Conservation (phyloP, 148 eudicot genomes). For the Vaccinium vitisidaea region DNA sequence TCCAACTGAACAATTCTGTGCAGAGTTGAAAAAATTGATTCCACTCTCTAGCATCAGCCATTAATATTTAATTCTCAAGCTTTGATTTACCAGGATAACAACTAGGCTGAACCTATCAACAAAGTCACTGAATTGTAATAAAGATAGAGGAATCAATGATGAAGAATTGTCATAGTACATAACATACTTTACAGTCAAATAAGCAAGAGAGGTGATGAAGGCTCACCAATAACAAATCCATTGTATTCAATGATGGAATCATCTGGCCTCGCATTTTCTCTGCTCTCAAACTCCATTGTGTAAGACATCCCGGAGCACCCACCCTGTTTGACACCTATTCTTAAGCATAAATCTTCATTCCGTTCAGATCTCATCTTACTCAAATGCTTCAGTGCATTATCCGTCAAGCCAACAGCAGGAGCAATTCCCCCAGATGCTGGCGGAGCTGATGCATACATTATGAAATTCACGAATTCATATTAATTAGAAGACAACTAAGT, state of each 20-base stretch:
- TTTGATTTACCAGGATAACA: neutral
- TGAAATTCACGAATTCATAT: neutral
- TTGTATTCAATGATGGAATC: slow-evolving; percentile 77
- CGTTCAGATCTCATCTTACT: slow-evolving; percentile 74
- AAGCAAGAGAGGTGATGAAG: slow-evolving; percentile 10
- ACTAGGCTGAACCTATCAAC: neutral
- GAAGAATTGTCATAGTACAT: neutral
- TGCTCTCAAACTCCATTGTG: slow-evolving; percentile 93
- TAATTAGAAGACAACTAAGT: neutral
- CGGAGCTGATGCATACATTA: slow-evolving; percentile 49
- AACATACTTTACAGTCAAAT: neutral
- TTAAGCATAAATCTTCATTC: slow-evolving; percentile 73
- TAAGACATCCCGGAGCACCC: slow-evolving; percentile 99
- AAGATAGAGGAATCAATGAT: neutral
- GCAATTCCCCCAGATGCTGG: slow-evolving; percentile 60
- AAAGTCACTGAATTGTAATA: neutral
- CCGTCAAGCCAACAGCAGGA: slow-evolving; percentile 82
- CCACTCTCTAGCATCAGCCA: neutral
- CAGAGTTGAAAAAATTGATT: neutral
- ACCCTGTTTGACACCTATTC: slow-evolving; percentile 97
- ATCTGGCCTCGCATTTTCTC: slow-evolving; percentile 67
- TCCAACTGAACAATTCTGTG: neutral
- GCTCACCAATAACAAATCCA: slow-evolving; percentile 84
- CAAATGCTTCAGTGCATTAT: slow-evolving; percentile 79
- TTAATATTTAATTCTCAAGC: neutral